Base-by-base conservation (phyloP, 495 filamentous ascomycete genomes). In the Cercophora scortea region DNA sequence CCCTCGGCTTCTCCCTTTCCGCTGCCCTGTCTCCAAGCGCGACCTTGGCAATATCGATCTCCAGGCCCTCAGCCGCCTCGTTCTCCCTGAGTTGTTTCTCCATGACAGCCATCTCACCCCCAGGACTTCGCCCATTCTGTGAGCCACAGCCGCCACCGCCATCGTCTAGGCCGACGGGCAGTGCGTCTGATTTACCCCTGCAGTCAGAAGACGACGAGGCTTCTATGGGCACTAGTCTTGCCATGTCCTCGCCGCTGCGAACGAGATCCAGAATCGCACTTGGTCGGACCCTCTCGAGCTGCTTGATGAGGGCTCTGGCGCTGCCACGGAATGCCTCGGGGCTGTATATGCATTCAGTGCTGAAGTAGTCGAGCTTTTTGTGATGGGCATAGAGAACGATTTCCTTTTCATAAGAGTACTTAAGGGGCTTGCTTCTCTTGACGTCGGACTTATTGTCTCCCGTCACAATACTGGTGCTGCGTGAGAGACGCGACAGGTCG, bases 381-480 rank as follows among this genome's bases (percentile, higher is more conserved):
- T 98, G 90, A 58, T 96, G 88, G 15, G 93, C 93, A 65, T 98
- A 98, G 11, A 97, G 76, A 8, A 98, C 93, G 52, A 98, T 98
- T 61, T 98, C 93, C 72, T 98, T 98, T 66, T 98, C 94, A 61
- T 96, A 98, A 0, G 92, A 90, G 64, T 96, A 98, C 70, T 97
- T 98, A 32, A 98, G 74, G 38, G 93, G 93, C 71, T 98, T 98
- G 64, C 87, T 92, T 52, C 93, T 78, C 72, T 93, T 89, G 54
- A 95, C 89, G 45, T 89, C 86, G 41, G 82, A 86, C 17, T 78
- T 77, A 44, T 75, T 68, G 58, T 85, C 85, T 47, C 80, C 85
- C 8, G 93, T 98, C 6, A 96, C 78, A 56, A 98, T 96, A 52
- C 83, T 91, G n/a, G 93, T 96, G 50, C 88, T 89, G 40, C 93